Conservation (phyloP, 106 monocot genomes). For the Allium cepa region DNA sequence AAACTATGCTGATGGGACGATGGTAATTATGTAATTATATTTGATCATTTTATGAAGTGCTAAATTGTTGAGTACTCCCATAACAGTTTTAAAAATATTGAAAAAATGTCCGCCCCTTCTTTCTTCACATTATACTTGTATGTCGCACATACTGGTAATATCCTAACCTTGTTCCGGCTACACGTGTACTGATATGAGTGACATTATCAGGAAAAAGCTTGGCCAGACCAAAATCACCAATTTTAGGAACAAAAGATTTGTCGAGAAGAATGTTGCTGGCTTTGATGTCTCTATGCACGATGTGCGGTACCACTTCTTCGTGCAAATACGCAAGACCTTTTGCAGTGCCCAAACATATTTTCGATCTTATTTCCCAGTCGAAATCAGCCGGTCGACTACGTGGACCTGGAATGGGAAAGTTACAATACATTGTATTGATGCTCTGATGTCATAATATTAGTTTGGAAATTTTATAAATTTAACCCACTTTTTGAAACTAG, state of each 20-base stretch:
- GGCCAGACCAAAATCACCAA: slow-evolving; percentile 65
- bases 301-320: slow-evolving; percentile 47
- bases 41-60: neutral
- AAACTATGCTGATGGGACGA: neutral
- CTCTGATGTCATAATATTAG: too few relatives aligned
- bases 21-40: neutral
- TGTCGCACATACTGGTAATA: neutral
- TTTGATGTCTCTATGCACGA: slow-evolving; percentile 75
- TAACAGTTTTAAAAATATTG: neutral
- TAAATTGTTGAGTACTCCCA: neutral
- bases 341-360: slow-evolving; percentile 49
- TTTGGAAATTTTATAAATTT: too few relatives aligned
- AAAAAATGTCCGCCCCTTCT: neutral
- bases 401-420: slow-evolving; percentile 18
- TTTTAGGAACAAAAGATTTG: slow-evolving; percentile 41
- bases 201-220: slow-evolving; percentile 57
- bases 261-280: slow-evolving; percentile 69
- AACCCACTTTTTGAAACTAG: too few relatives aligned
- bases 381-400: slow-evolving; percentile 11
- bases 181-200: slow-evolving; percentile 66
- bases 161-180: slow-evolving; percentile 59
- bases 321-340: slow-evolving; percentile 56
- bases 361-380: slow-evolving; percentile 35
- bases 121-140: neutral
- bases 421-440: neutral